Evolutionary conservation across 1,139 yeast species (phyloP), one percentile per base, ranked within the genome.

Genomic region (Taiozyma onychis): DNA sequence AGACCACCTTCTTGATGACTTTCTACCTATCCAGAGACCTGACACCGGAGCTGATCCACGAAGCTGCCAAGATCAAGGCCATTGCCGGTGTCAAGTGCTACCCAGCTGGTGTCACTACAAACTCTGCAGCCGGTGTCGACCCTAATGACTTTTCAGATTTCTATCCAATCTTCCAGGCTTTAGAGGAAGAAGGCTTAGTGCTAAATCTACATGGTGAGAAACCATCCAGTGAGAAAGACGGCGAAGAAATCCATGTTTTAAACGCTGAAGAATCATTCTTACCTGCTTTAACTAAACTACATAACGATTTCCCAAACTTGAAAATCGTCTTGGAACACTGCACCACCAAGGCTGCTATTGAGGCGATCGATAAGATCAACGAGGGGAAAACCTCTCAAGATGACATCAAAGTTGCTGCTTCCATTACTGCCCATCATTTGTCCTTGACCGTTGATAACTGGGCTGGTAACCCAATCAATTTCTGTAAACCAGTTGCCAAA

Each of bases 31-130:
- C 85, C 47, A 81, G 78, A 49, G 87, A 82, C 1, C 74, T 93
- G 57, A 88, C 96, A 0, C 97, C 98, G 0, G 95, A 88, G 57
- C 73, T 89, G 44, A 83, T 93, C 51, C 81, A 78, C 50, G 78
- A 81, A 59, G 97, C 97, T 32, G 95, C 93, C n/a, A 67, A 75
- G 53, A 65, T 71, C 14, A 85, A 85, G 3, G 85, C 85, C 48
- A 81, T 90, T 41, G 83, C 86, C 41, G 96, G 95, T 52, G 87
- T 90, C 57, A 95, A 93, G 67, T 90, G 97, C 67, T 93, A 95
- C 66, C 99, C 99, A 32, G 97, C 98, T 1, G 99, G 99, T 45
- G 99, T 95, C 35, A 93, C 99, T 14, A 93, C 99, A 46, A 95
- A 93, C 71, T 88, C 97, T 8, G 70, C 78, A 48, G 88, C 85